Evolutionary conservation across 1,139 yeast genomes (phyloP), one percentile per base, ranked within the genome.

Genomic region (Geotrichum histeridarum): DNA sequence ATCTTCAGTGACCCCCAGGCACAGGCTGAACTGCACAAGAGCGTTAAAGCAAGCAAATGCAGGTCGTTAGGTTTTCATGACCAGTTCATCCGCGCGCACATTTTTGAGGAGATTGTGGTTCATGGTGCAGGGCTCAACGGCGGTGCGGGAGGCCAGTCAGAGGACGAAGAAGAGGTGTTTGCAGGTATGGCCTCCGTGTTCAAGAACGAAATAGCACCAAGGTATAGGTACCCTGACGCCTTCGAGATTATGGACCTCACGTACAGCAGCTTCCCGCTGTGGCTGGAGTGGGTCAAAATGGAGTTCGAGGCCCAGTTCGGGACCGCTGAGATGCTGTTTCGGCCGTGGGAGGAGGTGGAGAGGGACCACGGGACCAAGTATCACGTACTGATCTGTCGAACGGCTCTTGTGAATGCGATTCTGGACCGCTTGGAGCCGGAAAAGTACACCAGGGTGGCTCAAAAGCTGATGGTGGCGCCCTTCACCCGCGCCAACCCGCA

Each of bases 201-300:
- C 32, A 33, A 31, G 14, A 44, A 47, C 15, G 55, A 53, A 18
- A 39, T 53, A 15, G 18, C 42, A 11, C 51, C 55, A 8, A 42
- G 41, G 32, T 53, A 53, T 50, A 43, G 42, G 37, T 53, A 42
- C 33, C 49, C 48, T 22, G 51, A 46, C 8, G 48, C 55, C 4
- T 53, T 52, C 52, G 55, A 53, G 32, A 36, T 53, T 8, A 48
- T 53, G 51, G 52, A 53, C n/a, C 43, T 53, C 12, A 48, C 33
- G 17, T 44, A 14, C 31, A 32, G 45, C 14, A 53, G 42, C 11
- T 48, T 48, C 32, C 48, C 43, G 4, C n/a, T 48, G 18, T 53
- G 55, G 55, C 18, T 43, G 12, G 18, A 43, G 31, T 48, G 49
- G 50, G 36, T 53, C 5, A 33, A 36, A 27, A 27, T 39, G 8